Evolutionary conservation across 108 stramenopile genomes (phyloP), one percentile per base, ranked within the genome.

Genomic region (Cyclotella baltica): DNA sequence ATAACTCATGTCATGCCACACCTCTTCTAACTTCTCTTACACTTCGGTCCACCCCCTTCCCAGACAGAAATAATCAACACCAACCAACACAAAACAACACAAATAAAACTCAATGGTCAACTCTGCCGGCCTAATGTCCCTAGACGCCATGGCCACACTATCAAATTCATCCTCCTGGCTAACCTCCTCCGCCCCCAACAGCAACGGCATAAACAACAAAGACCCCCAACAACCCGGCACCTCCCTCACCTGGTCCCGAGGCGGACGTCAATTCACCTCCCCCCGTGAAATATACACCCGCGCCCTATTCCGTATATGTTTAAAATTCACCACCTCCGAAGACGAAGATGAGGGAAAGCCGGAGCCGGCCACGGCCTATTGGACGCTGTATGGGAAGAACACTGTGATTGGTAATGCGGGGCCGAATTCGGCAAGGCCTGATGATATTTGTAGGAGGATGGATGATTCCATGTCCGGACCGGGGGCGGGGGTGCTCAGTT

Each of bases 291-390:
- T 93, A n/a, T 95, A 95, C 81, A 93, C 94, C 18, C 74, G 94
- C 27, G 81, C 87, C 9, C 83, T 95, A 9, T 93, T 78, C 68
- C 87, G 94, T 63, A 79, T 95, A 64, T 95, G 94, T 73, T 79
- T 95, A 59, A 95, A 95, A 86, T 95, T 95, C 68, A 95, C 94
- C 67, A 95, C 94, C 9, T 95, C 94, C 34, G 94, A 95, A 73
- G 94, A 95, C 53, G 94, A 95, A 58, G 94, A 95, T 57, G 94
- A 95, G 76, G 94, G 94, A 25, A 95, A 95, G 73, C 91, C 90
- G n/a, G 94, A 95, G 81, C 92, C 94, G 6, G 92, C 89, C 28
- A 95, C 94, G 59, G 91, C 94, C 28, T 95, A 88, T 55, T 95
- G 94, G 94, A 93, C 94, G 0, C 64, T 91, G n/a, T 92, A 86